These are phyloP conservation scores for Pyrus hybrid DNA, from an alignment of 331 rosid genomes.

Conservation along the genomic window DNA sequence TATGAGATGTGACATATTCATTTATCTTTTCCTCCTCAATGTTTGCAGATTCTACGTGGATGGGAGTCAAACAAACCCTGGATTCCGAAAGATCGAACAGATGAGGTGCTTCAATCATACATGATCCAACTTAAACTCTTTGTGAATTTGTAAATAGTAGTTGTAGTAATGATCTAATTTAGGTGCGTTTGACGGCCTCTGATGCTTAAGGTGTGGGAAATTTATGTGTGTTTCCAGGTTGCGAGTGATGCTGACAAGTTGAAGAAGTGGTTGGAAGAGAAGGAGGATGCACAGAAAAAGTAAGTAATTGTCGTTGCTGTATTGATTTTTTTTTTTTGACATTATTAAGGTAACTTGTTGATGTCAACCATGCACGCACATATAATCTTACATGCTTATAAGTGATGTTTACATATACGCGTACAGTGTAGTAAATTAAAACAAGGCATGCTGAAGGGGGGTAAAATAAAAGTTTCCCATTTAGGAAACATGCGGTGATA, in stretches of 20 bases:
- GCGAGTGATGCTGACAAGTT: conserved; percentile 48
- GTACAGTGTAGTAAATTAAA: neutral
- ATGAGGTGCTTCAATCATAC: conserved; percentile 48
- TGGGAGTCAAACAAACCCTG: conserved; percentile 79
- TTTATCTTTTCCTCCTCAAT: conserved; percentile 11
- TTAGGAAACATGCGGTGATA: neutral
- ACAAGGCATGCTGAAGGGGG: neutral
- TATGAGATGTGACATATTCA: neutral
- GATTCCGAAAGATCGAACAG: conserved; percentile 66
- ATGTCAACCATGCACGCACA: neutral
- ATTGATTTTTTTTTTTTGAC: neutral
- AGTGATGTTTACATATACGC: neutral
- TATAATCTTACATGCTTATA: neutral
- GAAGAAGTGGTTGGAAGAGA: conserved; percentile 71
- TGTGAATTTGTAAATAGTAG: neutral
- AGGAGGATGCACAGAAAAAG: conserved; percentile 80
- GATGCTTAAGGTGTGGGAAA: neutral
- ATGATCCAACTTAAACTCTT: neutral
- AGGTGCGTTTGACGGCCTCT: neutral
- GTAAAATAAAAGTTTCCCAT: neutral
- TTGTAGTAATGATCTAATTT: neutral
- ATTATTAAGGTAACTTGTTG: neutral
- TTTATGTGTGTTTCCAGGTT: conserved; percentile 40
- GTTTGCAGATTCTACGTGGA: conserved; percentile 47
- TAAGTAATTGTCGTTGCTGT: conserved; percentile 26